A percentile compares a stretch with the other conserved stretches of the same genome.
Conservation (phyloP, 2,329 filamentous ascomycete genomes). For the Colletotrichum theobromicola region DNA sequence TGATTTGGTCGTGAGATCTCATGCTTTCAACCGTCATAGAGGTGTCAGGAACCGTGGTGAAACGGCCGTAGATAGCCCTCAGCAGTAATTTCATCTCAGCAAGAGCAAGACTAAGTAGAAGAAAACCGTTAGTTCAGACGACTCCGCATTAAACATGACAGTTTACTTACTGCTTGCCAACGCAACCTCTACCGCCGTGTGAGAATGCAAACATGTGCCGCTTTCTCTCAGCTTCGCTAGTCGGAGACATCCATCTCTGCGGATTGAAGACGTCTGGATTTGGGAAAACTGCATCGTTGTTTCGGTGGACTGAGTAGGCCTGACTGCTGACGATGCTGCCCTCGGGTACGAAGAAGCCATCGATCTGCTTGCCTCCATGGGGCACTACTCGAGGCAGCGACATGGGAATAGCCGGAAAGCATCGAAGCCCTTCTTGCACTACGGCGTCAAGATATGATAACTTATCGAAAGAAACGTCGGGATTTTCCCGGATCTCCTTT, state of each 20-base stretch:
- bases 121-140: background rate
- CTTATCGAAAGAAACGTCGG: constrained; percentile 47
- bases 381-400: constrained; percentile 65
- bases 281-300: constrained; percentile 72
- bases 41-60: background rate
- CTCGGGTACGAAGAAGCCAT: constrained; percentile 57
- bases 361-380: constrained; percentile 55
- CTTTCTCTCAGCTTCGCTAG: constrained; percentile 74
- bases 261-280: constrained; percentile 80
- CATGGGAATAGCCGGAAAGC: constrained; percentile 70
- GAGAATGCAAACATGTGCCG: constrained; percentile 70
- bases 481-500: constrained; percentile 52
- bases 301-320: constrained; percentile 63
- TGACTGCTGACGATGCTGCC: constrained; percentile 65
- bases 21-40: constrained; percentile 1
- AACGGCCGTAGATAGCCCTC: background rate
- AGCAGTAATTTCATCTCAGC: constrained; percentile 6
- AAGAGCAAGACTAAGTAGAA: background rate
- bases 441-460: constrained; percentile 67
- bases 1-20: constrained; percentile 11
- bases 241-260: constrained; percentile 79
- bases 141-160: constrained; percentile 29
- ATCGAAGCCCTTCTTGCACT: constrained; percentile 65
- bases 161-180: constrained; percentile 67
- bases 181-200: constrained; percentile 67